Percentiles rank a stretch among this genome's conserved stretches.
phyloP scores from a whole-genome alignment of 345 rosid genomes.

The Salix udensis region DNA sequence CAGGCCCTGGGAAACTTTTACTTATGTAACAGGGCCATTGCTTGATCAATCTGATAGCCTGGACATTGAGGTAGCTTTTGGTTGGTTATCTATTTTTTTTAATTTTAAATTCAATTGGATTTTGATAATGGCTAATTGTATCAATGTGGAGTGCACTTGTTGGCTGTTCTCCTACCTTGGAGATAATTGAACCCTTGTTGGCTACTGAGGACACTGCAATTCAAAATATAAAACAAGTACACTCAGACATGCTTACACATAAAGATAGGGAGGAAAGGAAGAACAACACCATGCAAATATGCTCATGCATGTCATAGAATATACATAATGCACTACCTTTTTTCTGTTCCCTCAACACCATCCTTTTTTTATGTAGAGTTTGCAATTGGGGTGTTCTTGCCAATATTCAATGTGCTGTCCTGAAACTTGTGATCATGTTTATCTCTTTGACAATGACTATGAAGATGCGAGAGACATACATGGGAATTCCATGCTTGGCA shows the following conservation, averaged over 20 bases:
- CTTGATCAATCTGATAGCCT: constrained; percentile 47
- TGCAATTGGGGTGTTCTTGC: constrained; percentile 76
- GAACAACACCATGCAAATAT: not conserved
- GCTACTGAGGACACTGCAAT: not conserved
- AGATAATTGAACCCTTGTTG: not conserved
- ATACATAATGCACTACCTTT: not conserved
- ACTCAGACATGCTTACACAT: not conserved
- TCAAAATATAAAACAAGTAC: not conserved
- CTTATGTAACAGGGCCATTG: constrained; percentile 59
- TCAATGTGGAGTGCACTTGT: not conserved
- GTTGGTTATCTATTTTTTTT: not conserved
- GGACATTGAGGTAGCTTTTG: constrained; percentile 55
- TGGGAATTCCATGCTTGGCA: constrained; percentile 68
- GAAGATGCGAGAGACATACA: constrained; percentile 86
- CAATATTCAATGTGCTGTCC: constrained; percentile 54
- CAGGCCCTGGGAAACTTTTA: constrained; percentile 80
- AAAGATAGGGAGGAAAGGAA: not conserved
- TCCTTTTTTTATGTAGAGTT: constrained; percentile 41
- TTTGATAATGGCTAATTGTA: not conserved
- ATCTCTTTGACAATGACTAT: constrained; percentile 84
- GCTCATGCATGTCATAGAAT: not conserved
- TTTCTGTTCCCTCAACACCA: not conserved
- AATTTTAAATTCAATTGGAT: not conserved
- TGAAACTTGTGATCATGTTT: constrained; percentile 81
- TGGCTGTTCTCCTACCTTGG: not conserved